Conservation (phyloP, 2,329 filamentous ascomycete species). For the Rhinocladiella similis region DNA sequence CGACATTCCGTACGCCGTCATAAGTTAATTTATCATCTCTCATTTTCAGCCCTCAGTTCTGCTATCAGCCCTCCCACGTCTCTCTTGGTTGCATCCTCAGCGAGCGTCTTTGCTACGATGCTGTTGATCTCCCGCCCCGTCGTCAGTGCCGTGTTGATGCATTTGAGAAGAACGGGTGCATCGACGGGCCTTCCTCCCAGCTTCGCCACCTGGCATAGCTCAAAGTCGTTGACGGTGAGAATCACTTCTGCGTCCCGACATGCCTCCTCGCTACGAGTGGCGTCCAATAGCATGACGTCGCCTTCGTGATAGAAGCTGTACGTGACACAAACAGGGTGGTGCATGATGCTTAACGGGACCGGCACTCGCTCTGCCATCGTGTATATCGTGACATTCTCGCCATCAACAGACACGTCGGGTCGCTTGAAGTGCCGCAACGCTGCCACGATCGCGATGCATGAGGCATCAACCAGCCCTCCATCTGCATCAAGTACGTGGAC, state of each 20-base stretch:
- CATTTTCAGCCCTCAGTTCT: constrained; percentile 83
- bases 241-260: constrained; percentile 67
- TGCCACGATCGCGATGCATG: constrained; percentile 83
- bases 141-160: constrained; percentile 69
- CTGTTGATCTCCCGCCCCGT: constrained; percentile 80
- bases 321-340: constrained; percentile 87
- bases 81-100: constrained; percentile 74
- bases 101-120: constrained; percentile 70
- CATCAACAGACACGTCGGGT: constrained; percentile 83
- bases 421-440: constrained; percentile 88
- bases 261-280: constrained; percentile 52
- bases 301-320: constrained; percentile 73
- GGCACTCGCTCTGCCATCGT: constrained; percentile 83
- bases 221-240: constrained; percentile 86
- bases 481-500: constrained; percentile 90
- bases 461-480: constrained; percentile 82
- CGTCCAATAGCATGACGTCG: constrained; percentile 45
- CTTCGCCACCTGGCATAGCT: constrained; percentile 90
- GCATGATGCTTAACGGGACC: constrained; percentile 84
- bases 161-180: constrained; percentile 74
- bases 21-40: constrained; percentile 54
- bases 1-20: too few species aligned
- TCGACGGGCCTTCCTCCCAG: constrained; percentile 81
- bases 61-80: constrained; percentile 77
- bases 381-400: constrained; percentile 81